Percentiles rank a stretch among this genome's conserved stretches.
phyloP scores from a whole-genome alignment of 345 rosid genomes.

The Mangifera indica region DNA sequence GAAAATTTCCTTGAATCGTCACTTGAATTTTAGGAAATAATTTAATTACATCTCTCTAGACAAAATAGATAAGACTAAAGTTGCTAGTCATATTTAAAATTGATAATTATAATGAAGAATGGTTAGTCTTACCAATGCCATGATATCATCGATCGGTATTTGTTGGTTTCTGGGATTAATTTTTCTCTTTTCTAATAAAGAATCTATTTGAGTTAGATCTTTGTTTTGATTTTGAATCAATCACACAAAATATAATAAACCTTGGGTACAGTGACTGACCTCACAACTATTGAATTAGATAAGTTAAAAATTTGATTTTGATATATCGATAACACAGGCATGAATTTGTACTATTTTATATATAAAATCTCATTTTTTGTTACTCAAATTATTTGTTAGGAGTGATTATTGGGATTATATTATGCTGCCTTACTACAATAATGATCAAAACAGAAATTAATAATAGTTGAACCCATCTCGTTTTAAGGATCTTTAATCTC shows the following conservation, averaged over 20 bases:
- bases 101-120: neutral
- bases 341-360: too few relatives aligned
- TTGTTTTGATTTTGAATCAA: too few relatives aligned
- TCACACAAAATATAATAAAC: too few relatives aligned
- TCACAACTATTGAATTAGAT: too few relatives aligned
- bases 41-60: neutral
- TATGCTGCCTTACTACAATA: neutral
- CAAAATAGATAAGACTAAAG: neutral
- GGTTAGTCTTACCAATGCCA: neutral
- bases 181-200: too few relatives aligned
- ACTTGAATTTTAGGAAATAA: neutral
- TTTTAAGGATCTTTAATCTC: constrained; percentile 5
- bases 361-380: too few relatives aligned
- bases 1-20: constrained; percentile 2
- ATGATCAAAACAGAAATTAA: neutral
- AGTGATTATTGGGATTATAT: constrained; percentile 11
- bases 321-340: too few relatives aligned
- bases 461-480: neutral
- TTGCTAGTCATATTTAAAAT: too few relatives aligned
- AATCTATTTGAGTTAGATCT: too few relatives aligned
- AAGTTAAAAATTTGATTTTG: too few relatives aligned
- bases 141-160: constrained; percentile 17
- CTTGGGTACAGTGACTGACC: too few relatives aligned
- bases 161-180: constrained; percentile 15
- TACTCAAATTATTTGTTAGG: too few relatives aligned